Percentiles rank a stretch among this genome's conserved stretches.
These are phyloP conservation scores for Diplodia scrobiculata DNA, from an alignment of 2,329 filamentous ascomycete species.

Conservation along the genomic window DNA sequence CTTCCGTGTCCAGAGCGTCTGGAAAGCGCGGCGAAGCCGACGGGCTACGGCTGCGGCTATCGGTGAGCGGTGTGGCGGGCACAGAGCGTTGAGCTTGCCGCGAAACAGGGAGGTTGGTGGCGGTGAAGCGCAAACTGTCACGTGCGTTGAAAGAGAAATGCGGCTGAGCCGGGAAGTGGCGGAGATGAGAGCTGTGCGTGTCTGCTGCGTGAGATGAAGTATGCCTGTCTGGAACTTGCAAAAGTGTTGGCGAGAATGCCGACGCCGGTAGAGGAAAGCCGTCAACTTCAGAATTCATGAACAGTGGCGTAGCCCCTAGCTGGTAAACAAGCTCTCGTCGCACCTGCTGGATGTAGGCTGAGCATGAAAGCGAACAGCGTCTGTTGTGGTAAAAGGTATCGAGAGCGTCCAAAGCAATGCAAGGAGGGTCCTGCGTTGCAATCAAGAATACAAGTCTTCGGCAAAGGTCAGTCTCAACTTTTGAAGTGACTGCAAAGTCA, in stretches of 20 bases:
- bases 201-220: constrained; percentile 31
- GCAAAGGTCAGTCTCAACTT: constrained; percentile 30
- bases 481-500: constrained; percentile 20
- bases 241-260: not conserved
- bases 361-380: constrained; percentile 5
- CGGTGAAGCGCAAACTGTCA: constrained; percentile 27
- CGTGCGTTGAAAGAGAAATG: constrained; percentile 20
- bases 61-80: constrained; percentile 22
- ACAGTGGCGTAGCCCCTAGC: not conserved
- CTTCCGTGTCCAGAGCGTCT: constrained; percentile 6
- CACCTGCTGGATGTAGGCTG: constrained; percentile 19
- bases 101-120: constrained; percentile 4
- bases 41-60: constrained; percentile 7
- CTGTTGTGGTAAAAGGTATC: constrained; percentile 11
- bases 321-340: constrained; percentile 28
- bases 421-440: constrained; percentile 21
- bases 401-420: constrained; percentile 23
- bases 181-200: not conserved
- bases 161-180: constrained; percentile 23
- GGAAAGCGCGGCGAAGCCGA: constrained; percentile 5
- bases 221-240: not conserved
- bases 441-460: constrained; percentile 32
- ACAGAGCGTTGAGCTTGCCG: constrained; percentile 17
- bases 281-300: not conserved
- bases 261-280: not conserved